Evolutionary conservation across 2,329 filamentous ascomycete species (phyloP).

Genomic region (Mariannaea elegans): DNA sequence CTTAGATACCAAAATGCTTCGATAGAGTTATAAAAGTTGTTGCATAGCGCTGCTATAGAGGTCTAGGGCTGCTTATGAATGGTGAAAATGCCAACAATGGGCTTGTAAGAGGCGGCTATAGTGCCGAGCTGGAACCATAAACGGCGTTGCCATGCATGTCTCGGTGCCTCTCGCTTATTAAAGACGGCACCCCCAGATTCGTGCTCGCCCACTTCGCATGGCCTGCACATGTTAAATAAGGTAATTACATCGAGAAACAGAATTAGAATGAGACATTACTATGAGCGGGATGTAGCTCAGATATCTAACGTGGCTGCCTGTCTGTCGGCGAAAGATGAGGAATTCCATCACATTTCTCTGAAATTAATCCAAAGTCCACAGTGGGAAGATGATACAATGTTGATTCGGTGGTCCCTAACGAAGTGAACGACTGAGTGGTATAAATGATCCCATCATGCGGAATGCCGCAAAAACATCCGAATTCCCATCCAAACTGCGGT

Average conservation of each 20-base stretch:
- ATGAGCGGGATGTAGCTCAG: not conserved
- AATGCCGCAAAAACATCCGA: no score
- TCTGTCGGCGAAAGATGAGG: no score
- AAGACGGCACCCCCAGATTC: not conserved
- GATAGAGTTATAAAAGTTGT: not conserved
- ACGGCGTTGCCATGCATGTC: not conserved
- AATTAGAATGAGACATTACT: not conserved
- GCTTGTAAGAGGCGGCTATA: not conserved
- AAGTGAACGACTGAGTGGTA: no score
- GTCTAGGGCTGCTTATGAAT: no score
- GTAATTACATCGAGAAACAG: not conserved
- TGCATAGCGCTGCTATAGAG: not conserved
- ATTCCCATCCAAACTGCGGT: no score
- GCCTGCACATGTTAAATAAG: not conserved
- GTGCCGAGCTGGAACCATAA: not conserved
- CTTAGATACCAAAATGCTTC: conserved; percentile 16
- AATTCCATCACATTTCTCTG: no score
- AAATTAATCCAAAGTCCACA: no score
- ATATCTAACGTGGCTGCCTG: no score
- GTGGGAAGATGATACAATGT: no score
- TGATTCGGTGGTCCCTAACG: no score
- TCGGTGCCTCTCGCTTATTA: conserved; percentile 2
- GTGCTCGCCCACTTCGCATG: not conserved
- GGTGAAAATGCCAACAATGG: no score
- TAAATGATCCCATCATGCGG: no score